Evolutionary conservation across 2,329 filamentous ascomycete genomes (phyloP).

Genomic region (Fusarium vanettenii): DNA sequence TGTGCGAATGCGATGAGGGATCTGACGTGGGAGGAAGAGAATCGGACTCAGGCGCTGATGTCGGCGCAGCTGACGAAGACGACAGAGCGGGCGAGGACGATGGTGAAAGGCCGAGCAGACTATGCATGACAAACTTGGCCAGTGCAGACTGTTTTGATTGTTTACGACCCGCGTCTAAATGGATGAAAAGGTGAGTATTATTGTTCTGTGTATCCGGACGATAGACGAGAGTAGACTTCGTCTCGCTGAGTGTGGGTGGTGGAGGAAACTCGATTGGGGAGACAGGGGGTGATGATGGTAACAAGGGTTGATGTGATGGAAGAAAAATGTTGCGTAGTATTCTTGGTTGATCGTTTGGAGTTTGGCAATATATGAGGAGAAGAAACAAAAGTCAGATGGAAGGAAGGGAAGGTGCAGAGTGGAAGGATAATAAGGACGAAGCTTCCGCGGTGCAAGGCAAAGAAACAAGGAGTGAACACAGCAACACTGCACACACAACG

Average conservation of each 20-base stretch:
- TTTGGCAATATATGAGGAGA: constrained; percentile 21
- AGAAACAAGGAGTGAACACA: constrained; percentile 32
- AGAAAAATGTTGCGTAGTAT: constrained; percentile 10
- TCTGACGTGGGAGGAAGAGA: constrained; percentile 36
- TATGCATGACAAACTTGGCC: constrained; percentile 60
- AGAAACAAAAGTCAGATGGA: constrained; percentile 4
- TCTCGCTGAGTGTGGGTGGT: constrained; percentile 6
- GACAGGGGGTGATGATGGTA: constrained; percentile 5
- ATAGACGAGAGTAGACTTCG: constrained; percentile 10
- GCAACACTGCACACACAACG: constrained; percentile 5
- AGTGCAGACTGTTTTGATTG: constrained; percentile 56
- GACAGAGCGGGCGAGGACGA: constrained; percentile 41
- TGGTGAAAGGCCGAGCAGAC: constrained; percentile 50
- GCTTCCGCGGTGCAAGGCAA: constrained; percentile 2
- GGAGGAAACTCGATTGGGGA: background rate
- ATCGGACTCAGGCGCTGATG: constrained; percentile 31
- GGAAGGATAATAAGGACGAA: constrained; percentile 34
- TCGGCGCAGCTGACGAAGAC: constrained; percentile 46
- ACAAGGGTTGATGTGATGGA: constrained; percentile 7
- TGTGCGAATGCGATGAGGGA: constrained; percentile 46
- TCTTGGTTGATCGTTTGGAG: constrained; percentile 27
- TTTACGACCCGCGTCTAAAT: constrained; percentile 47
- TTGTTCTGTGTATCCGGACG: constrained; percentile 14
- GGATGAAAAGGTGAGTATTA: constrained; percentile 13
- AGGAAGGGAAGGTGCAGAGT: constrained; percentile 15